Evolutionary conservation across 371 early-diverging fungal genomes (phyloP), one percentile per base, ranked within the genome.

Genomic region (Mortierella sp.): DNA sequence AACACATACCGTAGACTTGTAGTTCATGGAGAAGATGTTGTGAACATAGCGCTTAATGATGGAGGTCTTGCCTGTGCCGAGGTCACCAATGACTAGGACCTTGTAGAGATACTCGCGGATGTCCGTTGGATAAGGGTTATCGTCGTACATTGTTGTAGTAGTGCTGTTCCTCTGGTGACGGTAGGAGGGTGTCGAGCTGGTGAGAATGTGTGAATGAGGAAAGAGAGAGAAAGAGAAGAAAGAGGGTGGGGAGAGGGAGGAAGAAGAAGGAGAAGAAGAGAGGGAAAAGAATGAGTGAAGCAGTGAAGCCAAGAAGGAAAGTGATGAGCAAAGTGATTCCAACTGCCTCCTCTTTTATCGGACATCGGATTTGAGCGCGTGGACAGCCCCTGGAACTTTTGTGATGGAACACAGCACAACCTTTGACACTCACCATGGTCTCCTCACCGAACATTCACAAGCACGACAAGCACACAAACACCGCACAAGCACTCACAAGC

Each of bases 51-150:
- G 78, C 49, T 70, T 76, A 56, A 76, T 76, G 65, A 76, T 76
- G 62, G 78, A 76, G 12, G 78, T 76, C 64, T 76, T 76, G 48
- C 94, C 93, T 38, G 92, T 89, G 18, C 93, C 93, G 45, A 90
- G 84, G 65, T 91, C 91, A 23, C 94, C 94, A 47, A 94, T 88
- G 12, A 94, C 87, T 46, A 94, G 83, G 34, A 93, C 87, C 72
- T 94, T 94, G 79, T 90, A 91, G 54, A 88, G 74, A 74, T 86
- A 86, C 61, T 87, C 79, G 42, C 70, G 69, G 62, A 76, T 76
- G 67, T 76, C 78, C 7, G 66, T 66, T 6, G 78, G 78, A 53
- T 76, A 76, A 18, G 68, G 61, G 54, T n/a, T 51, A 10, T 34
- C 10, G 48, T 71, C 65, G 66, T 60, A 52, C 72, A 65, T 66